Base-by-base conservation (phyloP, 306 rosid genomes). In the Begonia loranthoides region DNA sequence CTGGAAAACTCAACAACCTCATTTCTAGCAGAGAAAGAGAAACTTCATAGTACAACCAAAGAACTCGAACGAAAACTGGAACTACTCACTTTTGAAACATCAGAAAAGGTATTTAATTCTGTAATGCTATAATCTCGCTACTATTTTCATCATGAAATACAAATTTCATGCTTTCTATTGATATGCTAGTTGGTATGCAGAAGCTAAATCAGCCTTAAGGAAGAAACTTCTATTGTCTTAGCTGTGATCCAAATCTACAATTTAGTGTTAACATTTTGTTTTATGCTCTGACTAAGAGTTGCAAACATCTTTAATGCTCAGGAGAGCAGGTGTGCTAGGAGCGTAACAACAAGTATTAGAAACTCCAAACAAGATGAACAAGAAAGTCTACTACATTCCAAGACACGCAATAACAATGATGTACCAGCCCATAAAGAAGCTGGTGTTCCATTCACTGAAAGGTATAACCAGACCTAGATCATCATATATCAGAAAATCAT, bases 381-480 rank as follows among this genome's bases (percentile, higher is more conserved):
- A 52, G 62, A 53, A 56, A 41, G 55, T 17, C 64, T 13, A 21
- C 17, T 64, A 47, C 45, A 47, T 61, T 69, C 73, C 34, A 67
- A 54, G 56, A 58, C 40, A 52, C 52, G 63, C 36, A 64, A 68
- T 50, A 48, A 28, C 55, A 45, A 39, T 33, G 66, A 47, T 62
- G 66, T 19, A 49, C 48, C 62, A 51, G 39, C 45, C 43, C 63
- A 56, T 63, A 57, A 58, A 40, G 60, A 59, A 65, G 59, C 10
- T 57, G 22, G 45, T 52, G 72, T 8, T 54, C 21, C 65, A 56
- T 55, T 70, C 47, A 10, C 45, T 4, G 53, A 41, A 77, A 77
- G 94, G 94, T 84, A 68, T 46, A 57, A 22, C 56, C 65, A 41
- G 13, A 54, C 59, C 44, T 51, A 59, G 58, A 51, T 53, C 51